These are phyloP conservation scores for Ceratocystis huliohia DNA, from an alignment of 2,329 filamentous ascomycete species.

Conservation along the genomic window DNA sequence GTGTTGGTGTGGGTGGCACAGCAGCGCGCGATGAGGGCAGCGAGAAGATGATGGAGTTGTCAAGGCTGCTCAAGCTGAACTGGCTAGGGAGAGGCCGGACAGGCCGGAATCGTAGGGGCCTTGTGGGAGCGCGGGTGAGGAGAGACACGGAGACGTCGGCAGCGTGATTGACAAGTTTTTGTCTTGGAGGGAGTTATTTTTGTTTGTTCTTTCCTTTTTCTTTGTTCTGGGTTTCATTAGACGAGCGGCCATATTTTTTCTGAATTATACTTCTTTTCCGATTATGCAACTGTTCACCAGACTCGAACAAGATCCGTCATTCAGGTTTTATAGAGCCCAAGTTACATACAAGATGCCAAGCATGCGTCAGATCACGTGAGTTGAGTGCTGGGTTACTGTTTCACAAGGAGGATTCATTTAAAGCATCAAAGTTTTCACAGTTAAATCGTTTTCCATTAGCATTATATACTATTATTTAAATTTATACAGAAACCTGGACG, in stretches of 20 bases:
- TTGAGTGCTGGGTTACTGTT: too few relatives aligned
- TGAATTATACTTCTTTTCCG: not conserved
- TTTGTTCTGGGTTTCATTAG: not conserved
- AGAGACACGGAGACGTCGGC: slow-evolving; percentile 30
- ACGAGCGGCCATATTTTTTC: not conserved
- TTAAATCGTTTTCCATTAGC: too few relatives aligned
- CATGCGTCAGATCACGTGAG: too few relatives aligned
- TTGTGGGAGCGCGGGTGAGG: slow-evolving; percentile 57
- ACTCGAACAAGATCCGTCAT: too few relatives aligned
- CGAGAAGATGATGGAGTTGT: slow-evolving; percentile 68
- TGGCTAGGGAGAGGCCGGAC: slow-evolving; percentile 88
- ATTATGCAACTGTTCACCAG: not conserved
- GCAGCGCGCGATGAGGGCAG: slow-evolving; percentile 58
- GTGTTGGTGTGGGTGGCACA: slow-evolving; percentile 39
- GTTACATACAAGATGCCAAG: too few relatives aligned
- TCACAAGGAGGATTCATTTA: too few relatives aligned
- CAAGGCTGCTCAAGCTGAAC: slow-evolving; percentile 83
- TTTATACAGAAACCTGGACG: not conserved
- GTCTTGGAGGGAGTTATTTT: not conserved
- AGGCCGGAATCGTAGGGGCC: slow-evolving; percentile 75
- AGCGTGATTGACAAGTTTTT: not conserved
- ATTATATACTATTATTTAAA: too few relatives aligned
- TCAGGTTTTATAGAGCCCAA: too few relatives aligned
- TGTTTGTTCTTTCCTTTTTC: not conserved
- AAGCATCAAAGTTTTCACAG: too few relatives aligned